These are phyloP conservation scores for Diplodia mutila DNA, from an alignment of 2,329 filamentous ascomycete genomes.

Conservation along the genomic window DNA sequence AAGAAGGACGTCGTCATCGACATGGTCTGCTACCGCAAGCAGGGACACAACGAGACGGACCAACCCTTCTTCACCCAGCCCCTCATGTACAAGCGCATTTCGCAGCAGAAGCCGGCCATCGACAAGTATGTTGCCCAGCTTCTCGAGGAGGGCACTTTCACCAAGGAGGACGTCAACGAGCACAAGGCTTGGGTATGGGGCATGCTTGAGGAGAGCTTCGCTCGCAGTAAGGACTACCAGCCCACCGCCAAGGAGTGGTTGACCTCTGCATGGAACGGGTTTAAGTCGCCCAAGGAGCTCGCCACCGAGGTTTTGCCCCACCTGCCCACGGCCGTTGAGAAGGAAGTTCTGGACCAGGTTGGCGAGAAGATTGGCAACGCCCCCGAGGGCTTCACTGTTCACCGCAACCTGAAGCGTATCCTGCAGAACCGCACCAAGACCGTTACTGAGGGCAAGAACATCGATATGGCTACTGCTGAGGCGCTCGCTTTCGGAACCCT, in stretches of 20 bases:
- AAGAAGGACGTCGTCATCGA: constrained; percentile 98
- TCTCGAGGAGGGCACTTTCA: constrained; percentile 89
- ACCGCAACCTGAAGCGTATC: constrained; percentile 97
- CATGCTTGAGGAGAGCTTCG: constrained; percentile 97
- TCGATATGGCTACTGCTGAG: constrained; percentile 97
- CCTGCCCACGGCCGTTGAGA: constrained; percentile 79
- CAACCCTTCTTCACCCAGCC: constrained; percentile 99
- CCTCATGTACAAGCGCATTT: constrained; percentile 98
- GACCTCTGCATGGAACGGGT: constrained; percentile 98
- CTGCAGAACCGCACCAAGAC: constrained; percentile 87
- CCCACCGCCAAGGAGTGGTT: constrained; percentile 97
- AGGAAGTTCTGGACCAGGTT: constrained; percentile 76
- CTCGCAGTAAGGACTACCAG: constrained; percentile 96
- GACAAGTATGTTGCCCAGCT: constrained; percentile 92
- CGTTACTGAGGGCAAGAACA: constrained; percentile 87
- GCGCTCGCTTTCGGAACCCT: constrained; percentile 92
- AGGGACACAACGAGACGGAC: constrained; percentile 99
- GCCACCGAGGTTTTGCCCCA: constrained; percentile 93
- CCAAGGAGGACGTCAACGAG: constrained; percentile 95
- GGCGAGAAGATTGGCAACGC: constrained; percentile 75
- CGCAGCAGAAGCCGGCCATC: constrained; percentile 79
- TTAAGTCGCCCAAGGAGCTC: constrained; percentile 98
- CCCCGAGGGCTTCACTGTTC: constrained; percentile 84
- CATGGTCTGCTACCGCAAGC: constrained; percentile 97
- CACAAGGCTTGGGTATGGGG: constrained; percentile 99